phyloP scores from a whole-genome alignment of 768 basidiomycete genomes.

The Gloeostereum incarnatum region DNA sequence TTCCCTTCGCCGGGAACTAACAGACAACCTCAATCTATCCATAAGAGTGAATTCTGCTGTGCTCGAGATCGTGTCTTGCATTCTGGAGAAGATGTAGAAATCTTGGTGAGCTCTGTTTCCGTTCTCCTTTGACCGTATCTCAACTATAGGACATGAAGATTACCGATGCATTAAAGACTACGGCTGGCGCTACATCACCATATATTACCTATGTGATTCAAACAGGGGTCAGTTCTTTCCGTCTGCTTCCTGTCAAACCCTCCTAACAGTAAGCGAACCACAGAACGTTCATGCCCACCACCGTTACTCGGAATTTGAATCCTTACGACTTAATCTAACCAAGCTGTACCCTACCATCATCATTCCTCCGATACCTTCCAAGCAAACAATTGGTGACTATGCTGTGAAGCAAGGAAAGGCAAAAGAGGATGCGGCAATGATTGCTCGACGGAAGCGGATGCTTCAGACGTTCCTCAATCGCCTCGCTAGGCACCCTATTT shows the following conservation, averaged over 20 bases:
- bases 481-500: slow-evolving; percentile 82
- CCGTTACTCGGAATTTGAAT: slow-evolving; percentile 97
- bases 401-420: slow-evolving; percentile 95
- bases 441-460: slow-evolving; percentile 88
- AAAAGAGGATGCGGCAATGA: slow-evolving; percentile 90
- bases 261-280: too few species aligned
- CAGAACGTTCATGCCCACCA: slow-evolving; percentile 79
- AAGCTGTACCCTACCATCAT: slow-evolving; percentile 94
- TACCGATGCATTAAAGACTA: slow-evolving; percentile 91
- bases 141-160: slow-evolving; percentile 44
- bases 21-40: slow-evolving; percentile 38
- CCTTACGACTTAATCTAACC: slow-evolving; percentile 70
- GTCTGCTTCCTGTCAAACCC: slow-evolving; percentile 10
- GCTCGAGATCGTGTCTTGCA: slow-evolving; percentile 68
- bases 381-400: slow-evolving; percentile 93
- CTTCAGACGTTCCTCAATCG: slow-evolving; percentile 93
- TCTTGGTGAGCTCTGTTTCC: slow-evolving; percentile 42
- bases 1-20: slow-evolving; percentile 53
- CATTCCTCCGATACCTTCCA: slow-evolving; percentile 95
- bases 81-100: slow-evolving; percentile 75
- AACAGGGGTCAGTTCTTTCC: slow-evolving; percentile 55
- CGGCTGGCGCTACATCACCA: slow-evolving; percentile 74
- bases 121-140: background rate
- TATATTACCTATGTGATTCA: slow-evolving; percentile 94
- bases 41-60: slow-evolving; percentile 77